Percentiles rank a stretch among this genome's conserved stretches.
These are phyloP conservation scores for Dothidotthia symphoricarpi DNA, from an alignment of 2,329 filamentous ascomycete genomes.

Conservation along the genomic window DNA sequence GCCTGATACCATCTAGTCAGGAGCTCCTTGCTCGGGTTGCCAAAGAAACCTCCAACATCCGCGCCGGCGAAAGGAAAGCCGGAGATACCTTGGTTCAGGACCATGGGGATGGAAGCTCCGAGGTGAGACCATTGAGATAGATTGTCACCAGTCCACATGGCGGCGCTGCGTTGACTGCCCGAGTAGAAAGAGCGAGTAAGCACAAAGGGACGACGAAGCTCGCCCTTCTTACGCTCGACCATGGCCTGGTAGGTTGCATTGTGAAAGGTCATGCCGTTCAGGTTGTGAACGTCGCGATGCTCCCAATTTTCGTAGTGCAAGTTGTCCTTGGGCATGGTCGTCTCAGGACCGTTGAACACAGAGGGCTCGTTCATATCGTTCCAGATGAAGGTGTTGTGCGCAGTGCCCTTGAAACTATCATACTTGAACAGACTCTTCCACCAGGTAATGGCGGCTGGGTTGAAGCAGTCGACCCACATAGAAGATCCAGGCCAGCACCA, in stretches of 20 bases:
- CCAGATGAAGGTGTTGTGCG: conserved; percentile 90
- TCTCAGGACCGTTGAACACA: conserved; percentile 97
- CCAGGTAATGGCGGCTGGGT: conserved; percentile 86
- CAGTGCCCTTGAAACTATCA: conserved; percentile 79
- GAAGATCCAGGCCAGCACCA: conserved; percentile 99
- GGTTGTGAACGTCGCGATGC: conserved; percentile 92
- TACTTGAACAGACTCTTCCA: conserved; percentile 89
- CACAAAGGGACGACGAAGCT: conserved; percentile 82
- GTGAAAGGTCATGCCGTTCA: conserved; percentile 92
- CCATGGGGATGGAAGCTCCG: conserved; percentile 86
- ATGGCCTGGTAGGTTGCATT: conserved; percentile 90
- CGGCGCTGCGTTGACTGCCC: conserved; percentile 82
- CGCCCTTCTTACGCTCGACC: conserved; percentile 79
- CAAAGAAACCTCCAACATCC: conserved; percentile 97
- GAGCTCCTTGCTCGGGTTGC: conserved; percentile 90
- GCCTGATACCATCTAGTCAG: conserved; percentile 95
- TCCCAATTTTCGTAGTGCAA: conserved; percentile 90
- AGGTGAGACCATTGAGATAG: conserved; percentile 90
- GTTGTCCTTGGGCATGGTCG: conserved; percentile 98
- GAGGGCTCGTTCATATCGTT: conserved; percentile 99
- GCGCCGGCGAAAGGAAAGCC: conserved; percentile 94
- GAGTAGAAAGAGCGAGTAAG: conserved; percentile 91
- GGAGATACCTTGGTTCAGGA: conserved; percentile 85
- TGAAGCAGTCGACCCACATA: conserved; percentile 95
- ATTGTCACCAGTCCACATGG: conserved; percentile 99